Evolutionary conservation across 192 early-diverging fungal species (phyloP), one percentile per base, ranked within the genome.

Genomic region (Phlyctochytrium bullatum): DNA sequence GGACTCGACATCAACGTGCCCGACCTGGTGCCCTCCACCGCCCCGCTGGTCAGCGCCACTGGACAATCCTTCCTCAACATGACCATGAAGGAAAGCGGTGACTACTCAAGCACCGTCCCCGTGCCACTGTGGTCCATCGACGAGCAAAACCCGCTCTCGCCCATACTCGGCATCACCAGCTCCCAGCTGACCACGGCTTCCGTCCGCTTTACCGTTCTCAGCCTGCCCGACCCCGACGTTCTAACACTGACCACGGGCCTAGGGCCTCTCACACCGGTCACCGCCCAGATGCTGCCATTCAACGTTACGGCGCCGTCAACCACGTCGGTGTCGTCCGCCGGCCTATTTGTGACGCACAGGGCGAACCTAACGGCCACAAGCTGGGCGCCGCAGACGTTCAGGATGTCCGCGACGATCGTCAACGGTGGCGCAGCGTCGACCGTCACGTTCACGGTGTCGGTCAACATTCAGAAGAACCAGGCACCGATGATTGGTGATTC

Each of bases 311-410:
- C 40, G 10, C 40, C 10, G n/a, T 14, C 40, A 50, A 50, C n/a
- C 12, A 50, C 10, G 12, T 14, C n/a, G 10, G 40, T 10, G n/a
- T 14, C 12, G 12, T 10, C n/a, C 12, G 40, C 12, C 40, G 40
- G 10, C 12, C 40, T 50, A n/a, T 50, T 14, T n/a, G 40, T n/a
- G 40, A 50, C 40, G 12, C 40, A 50, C 40, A n/a, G 10, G 12
- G 40, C 40, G 12, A n/a, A 50, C 40, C n/a, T 50, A n/a, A 50
- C 40, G 40, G 40, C n/a, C 40, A n/a, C 40, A n/a, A 50, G 40
- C 40, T 50, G 40, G 40, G 12, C 40, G 40, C 12, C n/a, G 40
- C 40, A 50, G n/a, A 50, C 10, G n/a, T 50, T 50, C n/a, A 50
- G n/a, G 12, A n/a, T 50, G 40, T 14, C 40, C 12, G 40, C n/a